A percentile compares a stretch with the other conserved stretches of the same genome.
Evolutionary conservation across 176 grass and related monocot species (phyloP).

Genomic region (Phragmites australis): DNA sequence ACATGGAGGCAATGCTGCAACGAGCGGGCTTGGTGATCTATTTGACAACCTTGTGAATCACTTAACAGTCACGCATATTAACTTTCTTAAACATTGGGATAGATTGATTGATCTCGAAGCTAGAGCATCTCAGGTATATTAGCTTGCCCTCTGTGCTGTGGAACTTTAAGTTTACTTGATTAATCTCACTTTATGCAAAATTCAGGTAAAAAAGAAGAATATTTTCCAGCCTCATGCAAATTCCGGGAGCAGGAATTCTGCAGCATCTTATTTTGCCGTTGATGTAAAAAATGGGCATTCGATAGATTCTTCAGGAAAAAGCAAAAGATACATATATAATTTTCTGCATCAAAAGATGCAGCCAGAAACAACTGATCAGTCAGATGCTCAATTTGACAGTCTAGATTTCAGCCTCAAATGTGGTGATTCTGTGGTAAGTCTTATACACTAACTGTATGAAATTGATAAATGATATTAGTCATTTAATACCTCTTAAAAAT

Average conservation of each 20-base stretch:
- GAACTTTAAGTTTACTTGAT: constrained; percentile 2
- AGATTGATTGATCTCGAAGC: constrained; percentile 88
- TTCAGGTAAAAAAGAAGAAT: constrained; percentile 76
- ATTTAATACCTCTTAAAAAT: constrained; percentile 30
- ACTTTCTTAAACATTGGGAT: constrained; percentile 94
- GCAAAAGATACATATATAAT: constrained; percentile 71
- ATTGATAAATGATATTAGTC: background rate
- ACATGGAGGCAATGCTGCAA: constrained; percentile 73
- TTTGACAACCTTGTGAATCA: constrained; percentile 87
- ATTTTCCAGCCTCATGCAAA: constrained; percentile 49
- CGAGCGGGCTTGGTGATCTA: constrained; percentile 77
- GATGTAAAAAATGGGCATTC: constrained; percentile 60
- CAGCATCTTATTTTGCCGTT: constrained; percentile 48
- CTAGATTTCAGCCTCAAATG: constrained; percentile 62
- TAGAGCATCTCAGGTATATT: constrained; percentile 77
- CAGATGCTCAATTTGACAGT: constrained; percentile 43
- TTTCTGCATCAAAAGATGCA: constrained; percentile 67
- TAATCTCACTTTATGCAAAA: constrained; percentile 40
- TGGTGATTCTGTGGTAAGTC: constrained; percentile 88
- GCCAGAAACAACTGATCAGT: constrained; percentile 32
- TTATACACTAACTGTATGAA: constrained; percentile 27
- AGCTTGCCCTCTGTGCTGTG: constrained; percentile 22
- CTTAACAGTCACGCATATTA: constrained; percentile 60
- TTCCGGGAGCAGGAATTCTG: constrained; percentile 36
- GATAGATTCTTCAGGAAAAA: constrained; percentile 67